These are phyloP conservation scores for Lentinus tigrinus DNA, from an alignment of 768 basidiomycete genomes.

Conservation along the genomic window DNA sequence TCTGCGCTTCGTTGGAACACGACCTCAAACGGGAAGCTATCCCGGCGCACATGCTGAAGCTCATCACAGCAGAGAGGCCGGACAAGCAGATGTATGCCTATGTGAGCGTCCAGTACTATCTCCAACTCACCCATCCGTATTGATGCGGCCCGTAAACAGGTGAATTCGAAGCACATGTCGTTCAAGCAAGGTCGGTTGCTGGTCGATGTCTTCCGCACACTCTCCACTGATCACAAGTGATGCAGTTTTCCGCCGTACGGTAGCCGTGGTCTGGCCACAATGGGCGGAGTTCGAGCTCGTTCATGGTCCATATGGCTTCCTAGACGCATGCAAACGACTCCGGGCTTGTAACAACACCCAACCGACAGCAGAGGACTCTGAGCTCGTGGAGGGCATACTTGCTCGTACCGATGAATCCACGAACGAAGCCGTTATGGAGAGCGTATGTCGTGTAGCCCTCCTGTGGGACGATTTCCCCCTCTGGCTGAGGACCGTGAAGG, in stretches of 20 bases:
- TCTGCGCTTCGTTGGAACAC: not conserved
- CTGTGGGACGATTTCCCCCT: not conserved
- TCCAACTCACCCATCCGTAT: not conserved
- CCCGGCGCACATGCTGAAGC: not conserved
- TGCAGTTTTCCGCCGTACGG: conserved; percentile 24
- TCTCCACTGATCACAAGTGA: not conserved
- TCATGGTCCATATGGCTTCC: not conserved
- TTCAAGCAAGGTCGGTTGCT: conserved; percentile 20
- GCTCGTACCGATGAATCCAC: not conserved
- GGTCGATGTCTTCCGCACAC: not conserved
- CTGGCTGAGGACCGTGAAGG: conserved; percentile 5
- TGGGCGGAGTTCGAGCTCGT: conserved; percentile 3
- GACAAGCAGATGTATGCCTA: not conserved
- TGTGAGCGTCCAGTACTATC: not conserved
- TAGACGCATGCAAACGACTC: conserved; percentile 2
- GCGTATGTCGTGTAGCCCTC: not conserved
- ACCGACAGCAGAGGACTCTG: not conserved
- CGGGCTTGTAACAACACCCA: not conserved
- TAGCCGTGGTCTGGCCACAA: conserved; percentile 25
- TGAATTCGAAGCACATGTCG: not conserved
- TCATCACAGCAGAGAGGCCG: not conserved
- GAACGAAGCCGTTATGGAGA: not conserved
- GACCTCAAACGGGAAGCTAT: not conserved
- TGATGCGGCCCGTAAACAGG: not conserved
- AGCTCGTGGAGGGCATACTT: conserved; percentile 2